These are phyloP conservation scores for Incumbomyces delicatus DNA, from an alignment of 2,329 filamentous ascomycete genomes.

Conservation along the genomic window DNA sequence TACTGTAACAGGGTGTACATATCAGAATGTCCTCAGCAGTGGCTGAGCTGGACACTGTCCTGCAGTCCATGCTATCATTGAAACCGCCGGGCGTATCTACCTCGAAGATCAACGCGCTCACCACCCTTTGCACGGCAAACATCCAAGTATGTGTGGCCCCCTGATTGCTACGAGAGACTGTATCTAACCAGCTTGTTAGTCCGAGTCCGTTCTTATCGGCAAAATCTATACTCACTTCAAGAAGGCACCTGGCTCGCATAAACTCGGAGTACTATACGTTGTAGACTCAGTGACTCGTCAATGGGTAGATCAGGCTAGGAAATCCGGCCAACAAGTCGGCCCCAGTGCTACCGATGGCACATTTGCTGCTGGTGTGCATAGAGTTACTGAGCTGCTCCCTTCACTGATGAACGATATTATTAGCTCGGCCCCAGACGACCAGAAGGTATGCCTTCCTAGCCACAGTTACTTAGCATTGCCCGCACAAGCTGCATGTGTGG, in stretches of 20 bases:
- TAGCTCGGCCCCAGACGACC: constrained; percentile 75
- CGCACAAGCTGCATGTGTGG: neutral
- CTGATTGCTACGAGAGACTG: neutral
- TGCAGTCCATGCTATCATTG: constrained; percentile 82
- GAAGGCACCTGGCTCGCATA: constrained; percentile 87
- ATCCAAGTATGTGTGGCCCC: constrained; percentile 61
- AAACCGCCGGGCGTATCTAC: constrained; percentile 93
- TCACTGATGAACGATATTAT: constrained; percentile 93
- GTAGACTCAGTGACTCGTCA: constrained; percentile 99
- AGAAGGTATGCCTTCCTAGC: constrained; percentile 71
- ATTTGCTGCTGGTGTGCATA: constrained; percentile 87
- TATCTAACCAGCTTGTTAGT: constrained; percentile 46
- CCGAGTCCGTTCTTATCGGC: constrained; percentile 87
- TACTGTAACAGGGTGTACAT: constrained; percentile 6
- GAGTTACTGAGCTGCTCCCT: constrained; percentile 90
- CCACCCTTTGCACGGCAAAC: constrained; percentile 75
- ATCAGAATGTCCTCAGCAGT: constrained; percentile 66
- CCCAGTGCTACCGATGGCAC: constrained; percentile 79
- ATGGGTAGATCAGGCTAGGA: constrained; percentile 93
- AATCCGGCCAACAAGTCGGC: constrained; percentile 70
- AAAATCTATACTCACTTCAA: constrained; percentile 97
- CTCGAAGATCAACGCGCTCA: constrained; percentile 81
- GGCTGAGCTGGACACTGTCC: constrained; percentile 78
- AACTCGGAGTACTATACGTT: constrained; percentile 97
- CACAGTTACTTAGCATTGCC: neutral